Percentiles rank a stretch among this genome's conserved stretches.
Evolutionary conservation across 768 basidiomycete genomes (phyloP).

Genomic region (Lactarius akahatsu): DNA sequence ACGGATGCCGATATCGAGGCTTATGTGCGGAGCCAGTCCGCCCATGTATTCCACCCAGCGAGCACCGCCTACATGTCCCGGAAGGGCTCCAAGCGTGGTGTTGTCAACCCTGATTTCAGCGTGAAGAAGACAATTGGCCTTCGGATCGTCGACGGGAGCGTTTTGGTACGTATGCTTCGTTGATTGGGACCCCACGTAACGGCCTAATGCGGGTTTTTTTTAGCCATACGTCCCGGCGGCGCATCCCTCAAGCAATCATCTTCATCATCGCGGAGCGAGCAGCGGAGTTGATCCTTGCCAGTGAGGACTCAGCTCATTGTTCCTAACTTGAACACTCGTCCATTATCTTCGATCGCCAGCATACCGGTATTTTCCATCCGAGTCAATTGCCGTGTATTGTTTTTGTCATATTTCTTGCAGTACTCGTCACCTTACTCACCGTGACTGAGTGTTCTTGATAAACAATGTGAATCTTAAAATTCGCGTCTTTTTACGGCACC

Average conservation of each 20-base stretch:
- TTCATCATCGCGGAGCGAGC: slow-evolving; percentile 26
- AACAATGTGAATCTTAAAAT: too few species aligned
- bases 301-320: background rate
- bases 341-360: too few species aligned
- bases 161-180: slow-evolving; percentile 23
- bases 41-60: slow-evolving; percentile 33
- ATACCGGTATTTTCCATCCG: too few species aligned
- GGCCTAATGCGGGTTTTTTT: background rate
- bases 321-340: too few species aligned
- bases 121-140: slow-evolving; percentile 48
- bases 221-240: slow-evolving; percentile 25
- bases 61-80: slow-evolving; percentile 47
- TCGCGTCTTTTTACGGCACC: too few species aligned
- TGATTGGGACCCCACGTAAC: background rate
- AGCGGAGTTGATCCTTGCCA: slow-evolving; percentile 19
- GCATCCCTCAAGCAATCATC: slow-evolving; percentile 19
- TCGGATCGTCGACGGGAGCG: slow-evolving; percentile 37
- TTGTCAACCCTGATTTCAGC: slow-evolving; percentile 43
- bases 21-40: slow-evolving; percentile 25
- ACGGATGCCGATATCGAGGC: slow-evolving; percentile 30
- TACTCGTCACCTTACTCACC: too few species aligned
- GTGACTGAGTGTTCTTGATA: too few species aligned
- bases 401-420: too few species aligned
- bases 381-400: too few species aligned
- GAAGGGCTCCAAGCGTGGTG: slow-evolving; percentile 36